phyloP scores from a whole-genome alignment of 2,329 filamentous ascomycete species.

The Paraphaeosphaeria sporulosa region DNA sequence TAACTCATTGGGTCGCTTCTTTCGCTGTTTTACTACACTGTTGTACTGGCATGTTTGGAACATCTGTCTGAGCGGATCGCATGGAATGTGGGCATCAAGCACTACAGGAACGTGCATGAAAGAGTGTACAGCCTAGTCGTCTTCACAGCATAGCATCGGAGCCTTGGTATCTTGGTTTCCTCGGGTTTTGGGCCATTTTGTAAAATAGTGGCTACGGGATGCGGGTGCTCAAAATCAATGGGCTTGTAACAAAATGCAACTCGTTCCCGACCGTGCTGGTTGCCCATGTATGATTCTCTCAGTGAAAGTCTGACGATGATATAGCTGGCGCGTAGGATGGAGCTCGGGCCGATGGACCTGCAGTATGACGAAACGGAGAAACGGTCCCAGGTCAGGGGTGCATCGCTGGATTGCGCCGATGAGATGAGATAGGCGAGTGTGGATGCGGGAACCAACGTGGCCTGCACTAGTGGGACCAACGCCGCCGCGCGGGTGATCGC shows the following conservation, averaged over 20 bases:
- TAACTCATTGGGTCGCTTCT: slow-evolving; percentile 22
- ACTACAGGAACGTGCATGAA: slow-evolving; percentile 32
- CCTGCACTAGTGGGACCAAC: slow-evolving; percentile 8
- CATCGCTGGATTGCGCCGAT: slow-evolving; percentile 21
- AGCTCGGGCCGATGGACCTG: slow-evolving; percentile 19
- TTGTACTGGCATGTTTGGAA: slow-evolving; percentile 24
- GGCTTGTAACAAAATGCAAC: slow-evolving; percentile 29
- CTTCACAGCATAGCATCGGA: slow-evolving; percentile 50
- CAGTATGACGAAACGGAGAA: slow-evolving; percentile 39
- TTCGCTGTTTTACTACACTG: slow-evolving; percentile 20
- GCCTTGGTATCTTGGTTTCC: slow-evolving; percentile 35
- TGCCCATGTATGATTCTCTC: no score
- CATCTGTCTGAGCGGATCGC: slow-evolving; percentile 31
- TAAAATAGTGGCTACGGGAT: slow-evolving; percentile 38
- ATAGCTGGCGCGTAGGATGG: slow-evolving; percentile 15
- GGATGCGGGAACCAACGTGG: slow-evolving; percentile 34
- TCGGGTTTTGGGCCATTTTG: slow-evolving; percentile 39
- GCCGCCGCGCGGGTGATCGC: background rate
- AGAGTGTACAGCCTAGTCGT: slow-evolving; percentile 39
- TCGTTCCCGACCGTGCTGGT: background rate
- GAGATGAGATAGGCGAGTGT: slow-evolving; percentile 34
- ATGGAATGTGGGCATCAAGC: slow-evolving; percentile 24
- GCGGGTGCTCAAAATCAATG: slow-evolving; percentile 33
- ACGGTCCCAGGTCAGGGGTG: slow-evolving; percentile 28
- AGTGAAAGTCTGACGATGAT: background rate